Evolutionary conservation across 2,329 filamentous ascomycete genomes (phyloP), one percentile per base, ranked within the genome.

Genomic region (Aspergillus neoniger): DNA sequence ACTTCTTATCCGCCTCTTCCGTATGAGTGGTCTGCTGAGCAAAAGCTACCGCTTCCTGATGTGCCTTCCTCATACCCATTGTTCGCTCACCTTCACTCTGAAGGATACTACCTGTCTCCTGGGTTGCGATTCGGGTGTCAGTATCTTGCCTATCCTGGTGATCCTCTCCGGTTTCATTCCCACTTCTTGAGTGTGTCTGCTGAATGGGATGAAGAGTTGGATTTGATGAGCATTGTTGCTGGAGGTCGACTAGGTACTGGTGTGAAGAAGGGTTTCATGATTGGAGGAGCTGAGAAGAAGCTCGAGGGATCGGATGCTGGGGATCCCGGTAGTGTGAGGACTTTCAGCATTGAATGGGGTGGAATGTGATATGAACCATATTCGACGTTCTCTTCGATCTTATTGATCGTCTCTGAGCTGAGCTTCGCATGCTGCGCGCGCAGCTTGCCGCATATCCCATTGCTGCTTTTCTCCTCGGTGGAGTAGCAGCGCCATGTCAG

Each of bases 131-230:
- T 99, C 71, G 95, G 95, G 25, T 96, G 93, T 69, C 88, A 95
- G 71, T 97, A 96, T 77, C 92, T 92, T 67, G 91, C 96, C 5
- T 99, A 99, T 70, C 95, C 95, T 0, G 95, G 95, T 49, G 95
- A 99, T 74, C 92, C 95, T 1, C 82, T 99, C 55, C 88, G 95
- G 10, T 99, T 96, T 74, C 95, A 99, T 76, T 95, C 92, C 49
- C 95, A 99, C 75, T 98, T 96, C 74, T 84, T 96, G 69, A 91
- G 89, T 7, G 90, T 89, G n/a, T 87, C 90, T 32, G 86, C 90
- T 68, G 87, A 83, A n/a, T 98, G 92, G 92, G 88, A 97, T 62
- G 86, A 96, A 69, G 87, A 92, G 67, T 89, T 99, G 59, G 85
- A 90, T 39, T 81, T 98, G 70, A 83, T 97, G 67, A 91, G 96